These are phyloP conservation scores for Cyberlindnera nakhonratchasimensis DNA, from an alignment of 805 yeast genomes.

Conservation along the genomic window DNA sequence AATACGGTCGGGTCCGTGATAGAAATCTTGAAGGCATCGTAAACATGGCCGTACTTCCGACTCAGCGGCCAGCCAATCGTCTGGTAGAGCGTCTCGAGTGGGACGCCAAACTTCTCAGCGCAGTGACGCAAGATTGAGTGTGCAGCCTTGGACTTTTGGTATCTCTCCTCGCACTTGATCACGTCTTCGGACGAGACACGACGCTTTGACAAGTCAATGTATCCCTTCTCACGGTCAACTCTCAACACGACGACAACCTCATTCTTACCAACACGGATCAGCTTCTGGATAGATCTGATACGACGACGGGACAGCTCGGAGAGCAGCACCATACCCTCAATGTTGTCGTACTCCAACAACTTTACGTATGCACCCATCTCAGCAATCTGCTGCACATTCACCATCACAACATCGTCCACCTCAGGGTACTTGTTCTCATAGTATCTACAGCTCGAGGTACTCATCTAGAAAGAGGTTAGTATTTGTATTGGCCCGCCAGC, in stretches of 20 bases:
- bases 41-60: constrained; percentile 93
- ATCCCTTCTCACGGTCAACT: constrained; percentile 98
- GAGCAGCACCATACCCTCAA: constrained; percentile 96
- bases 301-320: constrained; percentile 98
- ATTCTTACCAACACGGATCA: constrained; percentile 96
- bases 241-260: constrained; percentile 97
- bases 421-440: constrained; percentile 98
- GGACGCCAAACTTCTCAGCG: constrained; percentile 90
- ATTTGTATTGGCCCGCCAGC: too few relatives aligned
- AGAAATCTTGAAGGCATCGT: constrained; percentile 94
- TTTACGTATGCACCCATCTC: constrained; percentile 99
- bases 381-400: constrained; percentile 96
- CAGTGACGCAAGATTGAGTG: constrained; percentile 98
- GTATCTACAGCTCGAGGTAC: constrained; percentile 88
- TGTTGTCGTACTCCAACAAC: constrained; percentile 92
- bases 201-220: constrained; percentile 95
- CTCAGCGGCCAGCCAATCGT: constrained; percentile 97
- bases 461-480: constrained; percentile 42
- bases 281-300: constrained; percentile 94
- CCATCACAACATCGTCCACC: constrained; percentile 98
- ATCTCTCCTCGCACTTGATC: constrained; percentile 94
- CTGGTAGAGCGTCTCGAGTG: constrained; percentile 82
- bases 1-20: constrained; percentile 86
- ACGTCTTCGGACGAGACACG: constrained; percentile 98
- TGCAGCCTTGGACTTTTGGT: constrained; percentile 94